phyloP scores from a whole-genome alignment of 768 basidiomycete species.

The Kwoniella newhampshirensis region DNA sequence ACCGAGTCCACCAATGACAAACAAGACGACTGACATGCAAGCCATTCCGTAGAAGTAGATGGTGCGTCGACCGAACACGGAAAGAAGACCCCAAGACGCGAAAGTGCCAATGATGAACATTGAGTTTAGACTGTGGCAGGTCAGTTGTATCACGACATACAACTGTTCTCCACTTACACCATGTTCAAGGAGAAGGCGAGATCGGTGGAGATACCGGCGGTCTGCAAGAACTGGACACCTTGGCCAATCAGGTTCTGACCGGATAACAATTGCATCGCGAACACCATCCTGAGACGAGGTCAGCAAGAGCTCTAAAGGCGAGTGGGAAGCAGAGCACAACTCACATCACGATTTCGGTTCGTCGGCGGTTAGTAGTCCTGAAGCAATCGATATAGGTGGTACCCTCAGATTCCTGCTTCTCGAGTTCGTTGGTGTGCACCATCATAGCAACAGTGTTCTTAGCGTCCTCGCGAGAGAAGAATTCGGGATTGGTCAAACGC shows the following conservation, averaged over 20 bases:
- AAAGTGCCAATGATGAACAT: slow-evolving; percentile 53
- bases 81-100: slow-evolving; percentile 45
- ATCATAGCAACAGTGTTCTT: slow-evolving; percentile 50
- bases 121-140: slow-evolving; percentile 26
- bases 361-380: slow-evolving; percentile 47
- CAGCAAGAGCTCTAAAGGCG: too few species aligned
- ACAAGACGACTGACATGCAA: slow-evolving; percentile 29
- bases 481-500: slow-evolving; percentile 21
- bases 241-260: slow-evolving; percentile 44
- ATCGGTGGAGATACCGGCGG: slow-evolving; percentile 35
- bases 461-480: slow-evolving; percentile 30
- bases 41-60: slow-evolving; percentile 38
- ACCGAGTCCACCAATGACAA: slow-evolving; percentile 32
- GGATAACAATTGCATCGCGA: slow-evolving; percentile 22
- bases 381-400: slow-evolving; percentile 53
- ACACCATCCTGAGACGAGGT: slow-evolving; percentile 20
- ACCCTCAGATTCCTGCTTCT: slow-evolving; percentile 41
- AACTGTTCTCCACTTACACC: slow-evolving; percentile 4
- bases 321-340: too few species aligned
- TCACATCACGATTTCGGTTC: slow-evolving; percentile 54
- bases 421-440: slow-evolving; percentile 52
- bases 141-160: neutral
- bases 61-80: slow-evolving; percentile 36
- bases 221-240: slow-evolving; percentile 46
- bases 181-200: slow-evolving; percentile 38